A percentile compares a stretch with the other conserved stretches of the same genome.
phyloP scores from a whole-genome alignment of 164 flowering plant species.

The Aristolochia californica region DNA sequence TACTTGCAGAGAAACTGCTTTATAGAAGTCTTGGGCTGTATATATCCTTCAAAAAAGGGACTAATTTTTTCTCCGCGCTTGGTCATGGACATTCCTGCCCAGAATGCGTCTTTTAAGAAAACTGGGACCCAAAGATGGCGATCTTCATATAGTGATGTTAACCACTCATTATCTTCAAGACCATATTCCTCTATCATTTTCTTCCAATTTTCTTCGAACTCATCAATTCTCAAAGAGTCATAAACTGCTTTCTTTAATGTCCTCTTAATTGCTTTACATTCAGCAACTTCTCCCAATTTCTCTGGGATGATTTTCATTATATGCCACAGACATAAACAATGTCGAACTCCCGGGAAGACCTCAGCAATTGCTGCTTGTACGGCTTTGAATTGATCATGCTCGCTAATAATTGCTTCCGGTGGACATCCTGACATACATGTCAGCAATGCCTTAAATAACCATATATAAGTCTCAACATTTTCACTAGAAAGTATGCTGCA shows the following conservation, averaged over 20 bases:
- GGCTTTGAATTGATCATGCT: conserved; percentile 29
- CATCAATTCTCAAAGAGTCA: conserved; percentile 37
- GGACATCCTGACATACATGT: conserved; percentile 27
- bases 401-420: conserved; percentile 51
- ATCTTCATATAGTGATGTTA: conserved; percentile 42
- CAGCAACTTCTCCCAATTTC: conserved; percentile 41
- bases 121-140: conserved; percentile 63
- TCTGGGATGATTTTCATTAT: conserved; percentile 50
- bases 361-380: conserved; percentile 38
- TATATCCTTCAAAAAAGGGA: conserved; percentile 46
- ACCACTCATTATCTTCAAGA: conserved; percentile 53
- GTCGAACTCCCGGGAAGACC: conserved; percentile 42
- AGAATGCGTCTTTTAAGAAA: conserved; percentile 45
- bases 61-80: conserved; percentile 29
- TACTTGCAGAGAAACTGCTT: conserved; percentile 63
- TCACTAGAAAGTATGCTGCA: conserved; percentile 59
- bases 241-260: conserved; percentile 35
- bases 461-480: conserved; percentile 37
- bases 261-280: conserved; percentile 39
- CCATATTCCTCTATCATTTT: conserved; percentile 47
- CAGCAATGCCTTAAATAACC: conserved; percentile 60
- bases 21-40: conserved; percentile 52
- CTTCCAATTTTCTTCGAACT: conserved; percentile 63
- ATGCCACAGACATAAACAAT: conserved; percentile 39
- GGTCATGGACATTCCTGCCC: conserved; percentile 48